Conservation (phyloP, 345 rosid genomes). For the Camelina sativa region DNA sequence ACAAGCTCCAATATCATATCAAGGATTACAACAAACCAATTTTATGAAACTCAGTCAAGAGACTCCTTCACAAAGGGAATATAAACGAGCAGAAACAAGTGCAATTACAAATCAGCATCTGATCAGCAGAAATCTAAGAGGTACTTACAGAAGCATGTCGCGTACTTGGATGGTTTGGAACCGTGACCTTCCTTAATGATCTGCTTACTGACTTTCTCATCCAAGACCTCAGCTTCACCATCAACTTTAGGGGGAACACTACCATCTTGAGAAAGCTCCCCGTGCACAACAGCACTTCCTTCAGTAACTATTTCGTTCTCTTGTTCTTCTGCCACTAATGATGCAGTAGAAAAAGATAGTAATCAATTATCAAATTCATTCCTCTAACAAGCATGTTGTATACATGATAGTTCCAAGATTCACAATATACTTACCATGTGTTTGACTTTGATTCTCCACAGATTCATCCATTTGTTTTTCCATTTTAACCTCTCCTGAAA, state of each 20-base stretch:
- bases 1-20: not conserved
- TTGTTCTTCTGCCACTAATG: constrained; percentile 48
- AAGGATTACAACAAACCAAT: constrained; percentile 6
- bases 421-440: constrained; percentile 46
- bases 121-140: constrained; percentile 8
- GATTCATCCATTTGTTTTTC: constrained; percentile 53
- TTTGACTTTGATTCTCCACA: constrained; percentile 51
- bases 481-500: constrained; percentile 11
- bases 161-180: constrained; percentile 83
- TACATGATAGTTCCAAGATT: not conserved
- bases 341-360: constrained; percentile 2
- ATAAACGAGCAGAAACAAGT: not conserved
- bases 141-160: constrained; percentile 89
- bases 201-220: constrained; percentile 73
- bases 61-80: constrained; percentile 13
- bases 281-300: constrained; percentile 59
- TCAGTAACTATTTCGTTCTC: constrained; percentile 66
- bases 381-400: not conserved
- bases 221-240: constrained; percentile 62
- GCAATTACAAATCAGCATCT: not conserved
- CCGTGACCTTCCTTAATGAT: constrained; percentile 89
- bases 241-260: constrained; percentile 76
- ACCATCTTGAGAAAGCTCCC: constrained; percentile 65
- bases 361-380: constrained; percentile 13
- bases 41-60: not conserved